Evolutionary conservation across 805 yeast species (phyloP).

Genomic region (Metschnikowia colocasiae): DNA sequence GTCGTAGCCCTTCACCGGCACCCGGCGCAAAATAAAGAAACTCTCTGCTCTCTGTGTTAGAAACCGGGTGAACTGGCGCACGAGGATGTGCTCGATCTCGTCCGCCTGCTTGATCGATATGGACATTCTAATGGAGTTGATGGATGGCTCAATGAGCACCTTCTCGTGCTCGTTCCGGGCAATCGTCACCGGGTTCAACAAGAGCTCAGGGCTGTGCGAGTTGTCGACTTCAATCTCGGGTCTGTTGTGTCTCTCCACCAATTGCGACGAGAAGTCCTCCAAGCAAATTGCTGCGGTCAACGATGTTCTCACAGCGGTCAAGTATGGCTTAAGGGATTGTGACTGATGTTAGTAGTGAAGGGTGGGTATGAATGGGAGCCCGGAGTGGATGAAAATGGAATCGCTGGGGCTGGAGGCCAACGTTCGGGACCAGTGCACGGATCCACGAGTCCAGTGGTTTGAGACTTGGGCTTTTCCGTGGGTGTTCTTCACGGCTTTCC

Average conservation of each 20-base stretch:
- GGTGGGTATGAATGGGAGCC: too few species aligned
- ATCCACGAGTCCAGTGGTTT: too few species aligned
- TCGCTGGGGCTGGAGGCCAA: too few species aligned
- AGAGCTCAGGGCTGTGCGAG: conserved; percentile 66
- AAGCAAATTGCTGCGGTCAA: conserved; percentile 90
- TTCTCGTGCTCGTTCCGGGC: conserved; percentile 92
- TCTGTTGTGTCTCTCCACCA: conserved; percentile 93
- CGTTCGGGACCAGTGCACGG: too few species aligned
- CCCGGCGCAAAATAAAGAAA: conserved; percentile 86
- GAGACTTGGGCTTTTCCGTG: too few species aligned
- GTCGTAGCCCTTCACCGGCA: conserved; percentile 86
- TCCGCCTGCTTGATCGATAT: conserved; percentile 96
- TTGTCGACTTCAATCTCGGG: conserved; percentile 92
- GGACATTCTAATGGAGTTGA: conserved; percentile 87
- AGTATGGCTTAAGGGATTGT: conserved; percentile 93
- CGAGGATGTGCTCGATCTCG: conserved; percentile 91
- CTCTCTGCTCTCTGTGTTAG: conserved; percentile 94
- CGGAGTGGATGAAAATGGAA: too few species aligned
- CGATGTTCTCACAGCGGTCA: conserved; percentile 89
- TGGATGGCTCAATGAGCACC: conserved; percentile 89
- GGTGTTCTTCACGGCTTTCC: too few species aligned
- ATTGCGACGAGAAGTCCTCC: conserved; percentile 91
- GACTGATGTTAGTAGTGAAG: conserved; percentile 50
- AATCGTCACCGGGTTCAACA: conserved; percentile 83
- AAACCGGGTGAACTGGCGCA: conserved; percentile 90